A percentile compares a stretch with the other conserved stretches of the same genome.
These are phyloP conservation scores for Aspergillus olivimuriae DNA, from an alignment of 495 filamentous ascomycete genomes.

Conservation along the genomic window DNA sequence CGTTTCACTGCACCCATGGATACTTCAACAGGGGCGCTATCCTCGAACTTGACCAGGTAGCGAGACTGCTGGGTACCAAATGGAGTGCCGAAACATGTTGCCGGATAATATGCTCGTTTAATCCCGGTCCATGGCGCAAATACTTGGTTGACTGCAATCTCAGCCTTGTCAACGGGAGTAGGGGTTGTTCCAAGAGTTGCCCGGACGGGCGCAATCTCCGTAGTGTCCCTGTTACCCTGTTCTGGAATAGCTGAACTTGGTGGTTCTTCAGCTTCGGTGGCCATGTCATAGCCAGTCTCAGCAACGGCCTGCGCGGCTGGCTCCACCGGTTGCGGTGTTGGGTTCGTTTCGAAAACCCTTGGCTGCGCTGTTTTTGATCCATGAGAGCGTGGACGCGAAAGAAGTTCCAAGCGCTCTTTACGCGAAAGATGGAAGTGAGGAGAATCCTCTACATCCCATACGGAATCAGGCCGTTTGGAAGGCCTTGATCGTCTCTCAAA, in stretches of 20 bases:
- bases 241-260: conserved; percentile 9
- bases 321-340: background rate
- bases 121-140: conserved; percentile 46
- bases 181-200: background rate
- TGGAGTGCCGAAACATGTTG: conserved; percentile 40
- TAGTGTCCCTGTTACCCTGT: background rate
- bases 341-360: background rate
- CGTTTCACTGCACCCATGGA: conserved; percentile 37
- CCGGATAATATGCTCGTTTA: conserved; percentile 45
- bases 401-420: conserved; percentile 15
- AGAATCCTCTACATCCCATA: conserved; percentile 35
- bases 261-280: background rate
- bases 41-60: conserved; percentile 43
- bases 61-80: conserved; percentile 31
- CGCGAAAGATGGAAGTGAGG: conserved; percentile 24
- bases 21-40: conserved; percentile 37
- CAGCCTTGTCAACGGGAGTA: conserved; percentile 2
- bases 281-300: too few relatives aligned
- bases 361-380: conserved; percentile 9
- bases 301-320: background rate
- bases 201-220: background rate
- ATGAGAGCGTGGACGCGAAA: conserved; percentile 9
- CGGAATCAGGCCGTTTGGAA: conserved; percentile 23
- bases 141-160: conserved; percentile 41
- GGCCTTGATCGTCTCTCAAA: conserved; percentile 18